Percentiles rank a stretch among this genome's conserved stretches.
phyloP scores from a whole-genome alignment of 768 basidiomycete species.

The Xerocomellus dryophilus region DNA sequence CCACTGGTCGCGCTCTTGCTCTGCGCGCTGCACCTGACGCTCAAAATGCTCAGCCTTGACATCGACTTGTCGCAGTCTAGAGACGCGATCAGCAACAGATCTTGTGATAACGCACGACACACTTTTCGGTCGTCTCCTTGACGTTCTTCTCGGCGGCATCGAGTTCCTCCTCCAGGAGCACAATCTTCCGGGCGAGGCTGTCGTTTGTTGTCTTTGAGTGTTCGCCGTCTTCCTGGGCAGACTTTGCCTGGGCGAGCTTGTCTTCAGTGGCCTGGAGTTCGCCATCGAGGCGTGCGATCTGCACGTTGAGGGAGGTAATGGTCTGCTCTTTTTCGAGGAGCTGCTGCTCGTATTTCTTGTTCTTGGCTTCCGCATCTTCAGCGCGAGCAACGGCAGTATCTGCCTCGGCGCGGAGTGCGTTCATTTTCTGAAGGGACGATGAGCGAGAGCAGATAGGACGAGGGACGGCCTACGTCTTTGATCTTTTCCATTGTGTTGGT shows the following conservation, averaged over 20 bases:
- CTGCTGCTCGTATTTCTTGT: slow-evolving; percentile 71
- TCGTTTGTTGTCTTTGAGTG: slow-evolving; percentile 69
- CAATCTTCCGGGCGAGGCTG: slow-evolving; percentile 74
- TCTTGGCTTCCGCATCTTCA: slow-evolving; percentile 80
- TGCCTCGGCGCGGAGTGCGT: slow-evolving; percentile 75
- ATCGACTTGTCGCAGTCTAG: slow-evolving; percentile 90
- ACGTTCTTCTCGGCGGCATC: slow-evolving; percentile 94
- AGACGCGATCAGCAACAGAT: slow-evolving; percentile 19
- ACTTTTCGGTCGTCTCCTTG: slow-evolving; percentile 97
- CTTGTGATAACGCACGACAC: slow-evolving; percentile 34
- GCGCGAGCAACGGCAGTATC: slow-evolving; percentile 79
- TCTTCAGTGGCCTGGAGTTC: slow-evolving; percentile 71
- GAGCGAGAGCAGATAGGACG: background rate
- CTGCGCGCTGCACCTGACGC: slow-evolving; percentile 79
- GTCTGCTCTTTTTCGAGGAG: slow-evolving; percentile 84
- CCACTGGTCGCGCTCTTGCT: slow-evolving; percentile 90
- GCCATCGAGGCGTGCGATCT: slow-evolving; percentile 57
- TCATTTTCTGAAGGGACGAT: slow-evolving; percentile 58
- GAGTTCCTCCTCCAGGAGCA: slow-evolving; percentile 91
- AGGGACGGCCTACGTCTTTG: slow-evolving; percentile 36
- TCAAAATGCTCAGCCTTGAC: slow-evolving; percentile 99
- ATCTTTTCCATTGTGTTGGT: slow-evolving; percentile 44
- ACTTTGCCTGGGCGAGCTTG: slow-evolving; percentile 64
- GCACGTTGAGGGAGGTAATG: slow-evolving; percentile 74
- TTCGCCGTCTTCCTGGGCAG: slow-evolving; percentile 63